Evolutionary conservation across 192 early-diverging fungal species (phyloP).

Genomic region (Powellomyces hirtus): DNA sequence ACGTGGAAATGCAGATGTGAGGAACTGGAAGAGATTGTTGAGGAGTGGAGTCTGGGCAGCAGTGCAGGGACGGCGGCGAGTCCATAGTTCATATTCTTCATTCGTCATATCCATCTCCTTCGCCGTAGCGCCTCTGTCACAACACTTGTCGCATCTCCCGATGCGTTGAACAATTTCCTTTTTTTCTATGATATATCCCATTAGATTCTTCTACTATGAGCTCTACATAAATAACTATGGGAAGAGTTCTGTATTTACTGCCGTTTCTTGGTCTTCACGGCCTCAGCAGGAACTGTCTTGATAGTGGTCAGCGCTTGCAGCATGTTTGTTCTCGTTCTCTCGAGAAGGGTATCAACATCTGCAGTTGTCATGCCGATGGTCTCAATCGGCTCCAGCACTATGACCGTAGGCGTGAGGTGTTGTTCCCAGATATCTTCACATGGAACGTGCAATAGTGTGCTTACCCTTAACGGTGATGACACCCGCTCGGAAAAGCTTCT

Average conservation of each 20-base stretch:
- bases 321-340: slow-evolving; percentile 27
- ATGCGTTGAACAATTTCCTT: no score
- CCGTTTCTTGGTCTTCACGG: background rate
- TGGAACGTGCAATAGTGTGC: background rate
- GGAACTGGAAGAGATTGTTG: slow-evolving; percentile 28
- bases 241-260: no score
- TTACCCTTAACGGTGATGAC: slow-evolving; percentile 47
- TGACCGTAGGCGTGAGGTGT: background rate
- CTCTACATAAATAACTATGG: no score
- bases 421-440: no score
- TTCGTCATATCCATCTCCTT: no score
- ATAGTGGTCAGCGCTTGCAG: slow-evolving; percentile 27
- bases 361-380: slow-evolving; percentile 27
- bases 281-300: background rate
- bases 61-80: no score
- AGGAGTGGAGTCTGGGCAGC: slow-evolving; percentile 3
- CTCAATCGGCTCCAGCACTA: slow-evolving; percentile 40
- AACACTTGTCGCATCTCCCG: no score
- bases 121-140: no score
- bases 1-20: slow-evolving; percentile 19
- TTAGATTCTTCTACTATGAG: no score
- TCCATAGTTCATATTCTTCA: no score
- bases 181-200: no score
- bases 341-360: slow-evolving; percentile 31
- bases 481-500: slow-evolving; percentile 32